Percentiles rank a stretch among this genome's conserved stretches.
phyloP scores from a whole-genome alignment of 257 asterid genomes.

The Plantago major region DNA sequence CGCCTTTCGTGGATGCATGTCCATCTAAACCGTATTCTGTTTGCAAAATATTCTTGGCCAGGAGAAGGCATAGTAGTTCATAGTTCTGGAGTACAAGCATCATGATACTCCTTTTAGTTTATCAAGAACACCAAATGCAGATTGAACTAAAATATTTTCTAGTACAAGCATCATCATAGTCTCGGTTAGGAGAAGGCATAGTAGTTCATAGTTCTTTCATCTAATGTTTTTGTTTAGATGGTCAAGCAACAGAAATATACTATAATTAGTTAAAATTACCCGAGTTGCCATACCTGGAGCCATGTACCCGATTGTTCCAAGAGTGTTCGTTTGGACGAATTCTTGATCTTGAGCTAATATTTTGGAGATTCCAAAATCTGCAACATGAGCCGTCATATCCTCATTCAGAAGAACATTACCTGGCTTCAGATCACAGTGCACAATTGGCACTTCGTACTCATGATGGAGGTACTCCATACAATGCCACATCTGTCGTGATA shows the following conservation, averaged over 20 bases:
- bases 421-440: conserved; percentile 47
- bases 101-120: too few relatives aligned
- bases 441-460: conserved; percentile 28
- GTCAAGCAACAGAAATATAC: too few relatives aligned
- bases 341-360: conserved; percentile 28
- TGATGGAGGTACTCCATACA: conserved; percentile 42
- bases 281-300: conserved; percentile 38
- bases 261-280: background rate
- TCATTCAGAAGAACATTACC: conserved; percentile 40
- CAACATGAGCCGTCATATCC: conserved; percentile 39
- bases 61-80: too few relatives aligned
- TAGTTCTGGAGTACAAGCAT: too few relatives aligned
- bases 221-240: too few relatives aligned
- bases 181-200: too few relatives aligned
- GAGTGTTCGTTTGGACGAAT: conserved; percentile 22
- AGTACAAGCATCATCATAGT: too few relatives aligned
- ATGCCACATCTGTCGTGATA: conserved; percentile 31
- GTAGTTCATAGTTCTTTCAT: too few relatives aligned
- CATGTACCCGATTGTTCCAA: conserved; percentile 43
- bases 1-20: conserved; percentile 30
- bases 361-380: conserved; percentile 41
- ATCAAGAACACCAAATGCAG: too few relatives aligned
- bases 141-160: too few relatives aligned
- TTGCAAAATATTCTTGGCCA: background rate
- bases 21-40: conserved; percentile 43